Evolutionary conservation across 2,329 filamentous ascomycete species (phyloP).

Genomic region (Pseudophaeomoniella oleicola): DNA sequence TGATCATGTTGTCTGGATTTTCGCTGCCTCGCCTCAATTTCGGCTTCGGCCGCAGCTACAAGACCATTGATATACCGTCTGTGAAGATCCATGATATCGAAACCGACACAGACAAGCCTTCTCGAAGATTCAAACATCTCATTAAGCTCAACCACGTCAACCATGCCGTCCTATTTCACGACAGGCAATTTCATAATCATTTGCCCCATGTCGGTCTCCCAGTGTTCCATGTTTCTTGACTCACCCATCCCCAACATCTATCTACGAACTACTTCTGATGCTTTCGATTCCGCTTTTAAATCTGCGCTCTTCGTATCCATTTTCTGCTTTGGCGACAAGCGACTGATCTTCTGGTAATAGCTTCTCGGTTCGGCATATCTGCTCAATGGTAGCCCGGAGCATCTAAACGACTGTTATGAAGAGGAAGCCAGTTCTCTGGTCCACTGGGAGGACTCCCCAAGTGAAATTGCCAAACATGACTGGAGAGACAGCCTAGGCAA

Average conservation of each 20-base stretch:
- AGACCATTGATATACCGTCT: constrained; percentile 39
- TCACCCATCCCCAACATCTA: too few species aligned
- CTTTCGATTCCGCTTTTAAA: too few species aligned
- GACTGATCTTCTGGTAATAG: constrained; percentile 18
- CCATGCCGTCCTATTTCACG: constrained; percentile 66
- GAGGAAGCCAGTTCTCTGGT: constrained; percentile 56
- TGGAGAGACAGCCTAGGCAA: constrained; percentile 78
- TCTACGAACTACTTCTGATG: too few species aligned
- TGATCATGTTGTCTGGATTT: constrained; percentile 3
- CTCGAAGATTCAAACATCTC: constrained; percentile 76
- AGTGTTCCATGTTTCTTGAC: too few species aligned
- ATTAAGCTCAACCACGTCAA: constrained; percentile 86
- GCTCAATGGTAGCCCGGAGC: constrained; percentile 57
- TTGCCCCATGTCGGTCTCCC: constrained; percentile 48
- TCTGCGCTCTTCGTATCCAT: too few species aligned
- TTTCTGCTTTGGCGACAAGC: too few species aligned
- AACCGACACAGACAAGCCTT: constrained; percentile 60
- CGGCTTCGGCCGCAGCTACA: constrained; percentile 2
- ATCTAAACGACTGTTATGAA: constrained; percentile 72
- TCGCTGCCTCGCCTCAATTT: neutral
- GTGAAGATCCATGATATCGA: constrained; percentile 69
- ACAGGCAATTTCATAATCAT: constrained; percentile 68
- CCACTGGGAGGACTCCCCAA: constrained; percentile 69
- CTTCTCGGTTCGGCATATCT: constrained; percentile 75
- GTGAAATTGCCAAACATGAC: constrained; percentile 68